Evolutionary conservation across 345 rosid species (phyloP).

Genomic region (Luvunga scandens): DNA sequence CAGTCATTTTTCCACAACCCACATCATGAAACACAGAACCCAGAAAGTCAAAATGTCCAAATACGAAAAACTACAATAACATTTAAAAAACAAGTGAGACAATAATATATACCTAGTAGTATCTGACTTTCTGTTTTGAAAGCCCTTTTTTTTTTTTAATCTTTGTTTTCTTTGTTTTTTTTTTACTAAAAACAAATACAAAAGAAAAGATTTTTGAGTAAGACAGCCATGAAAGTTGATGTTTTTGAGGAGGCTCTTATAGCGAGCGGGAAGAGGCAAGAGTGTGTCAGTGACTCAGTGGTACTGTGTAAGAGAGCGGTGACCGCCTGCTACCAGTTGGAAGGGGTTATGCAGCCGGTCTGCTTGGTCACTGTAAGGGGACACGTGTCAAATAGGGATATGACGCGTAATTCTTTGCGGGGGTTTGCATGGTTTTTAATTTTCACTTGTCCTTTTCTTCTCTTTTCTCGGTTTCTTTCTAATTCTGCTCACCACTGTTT

Average conservation of each 20-base stretch:
- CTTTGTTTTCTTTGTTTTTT: no score
- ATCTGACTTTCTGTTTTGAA: background rate
- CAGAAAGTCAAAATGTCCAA: background rate
- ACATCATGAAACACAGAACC: background rate
- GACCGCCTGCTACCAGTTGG: background rate
- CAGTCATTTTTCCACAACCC: background rate
- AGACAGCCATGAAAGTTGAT: background rate
- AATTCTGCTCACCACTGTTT: background rate
- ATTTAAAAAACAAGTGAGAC: background rate
- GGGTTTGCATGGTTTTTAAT: background rate
- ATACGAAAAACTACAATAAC: background rate
- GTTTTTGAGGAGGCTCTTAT: background rate
- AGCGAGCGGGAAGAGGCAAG: constrained; percentile 5
- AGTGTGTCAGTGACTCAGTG: background rate
- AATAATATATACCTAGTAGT: background rate
- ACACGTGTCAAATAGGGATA: background rate
- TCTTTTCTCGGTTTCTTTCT: background rate
- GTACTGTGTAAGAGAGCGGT: background rate
- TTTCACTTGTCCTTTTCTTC: background rate
- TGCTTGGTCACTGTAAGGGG: background rate
- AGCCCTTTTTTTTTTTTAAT: background rate
- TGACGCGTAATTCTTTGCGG: background rate
- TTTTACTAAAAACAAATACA: background rate
- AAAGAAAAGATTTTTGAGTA: background rate
- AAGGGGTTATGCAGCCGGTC: background rate